phyloP scores from a whole-genome alignment of 164 flowering plant species.

The Vitis rupestris region DNA sequence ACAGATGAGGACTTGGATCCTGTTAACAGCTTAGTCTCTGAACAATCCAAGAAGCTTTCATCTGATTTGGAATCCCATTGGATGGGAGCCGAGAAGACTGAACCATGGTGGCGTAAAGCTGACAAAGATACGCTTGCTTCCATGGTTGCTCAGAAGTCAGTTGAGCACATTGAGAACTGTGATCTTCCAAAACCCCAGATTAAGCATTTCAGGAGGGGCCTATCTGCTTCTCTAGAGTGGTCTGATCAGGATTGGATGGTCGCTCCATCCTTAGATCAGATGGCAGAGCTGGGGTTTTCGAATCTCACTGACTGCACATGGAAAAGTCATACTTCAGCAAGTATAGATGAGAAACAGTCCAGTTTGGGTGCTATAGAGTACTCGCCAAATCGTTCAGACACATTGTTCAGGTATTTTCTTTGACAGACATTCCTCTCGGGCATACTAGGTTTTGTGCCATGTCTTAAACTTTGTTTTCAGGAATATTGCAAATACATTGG shows the following conservation, averaged over 20 bases:
- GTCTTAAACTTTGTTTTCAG: not conserved
- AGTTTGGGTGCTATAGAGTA: conserved; percentile 16
- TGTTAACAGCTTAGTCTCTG: conserved; percentile 11
- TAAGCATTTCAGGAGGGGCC: conserved; percentile 21
- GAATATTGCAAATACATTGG: not conserved
- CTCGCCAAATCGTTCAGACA: conserved; percentile 24
- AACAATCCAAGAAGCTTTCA: conserved; percentile 22
- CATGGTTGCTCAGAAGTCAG: conserved; percentile 47
- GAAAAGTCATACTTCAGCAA: conserved; percentile 21
- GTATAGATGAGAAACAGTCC: conserved; percentile 14
- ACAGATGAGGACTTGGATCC: conserved; percentile 28
- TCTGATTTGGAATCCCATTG: conserved; percentile 33
- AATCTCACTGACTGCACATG: conserved; percentile 9
- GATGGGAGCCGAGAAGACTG: conserved; percentile 40
- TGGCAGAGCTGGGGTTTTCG: conserved; percentile 6
- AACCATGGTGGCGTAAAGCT: conserved; percentile 52
- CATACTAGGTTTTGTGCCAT: not conserved
- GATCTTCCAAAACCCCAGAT: conserved; percentile 51
- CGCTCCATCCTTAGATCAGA: conserved; percentile 27
- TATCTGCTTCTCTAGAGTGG: conserved; percentile 22
- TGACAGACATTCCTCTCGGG: not conserved
- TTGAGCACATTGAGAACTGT: conserved; percentile 45
- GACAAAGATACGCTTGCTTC: conserved; percentile 52
- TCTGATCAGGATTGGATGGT: conserved; percentile 18
- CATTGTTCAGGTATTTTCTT: conserved; percentile 35